Evolutionary conservation across 148 eudicot species (phyloP).

Genomic region (Fagopyrum tataricum): DNA sequence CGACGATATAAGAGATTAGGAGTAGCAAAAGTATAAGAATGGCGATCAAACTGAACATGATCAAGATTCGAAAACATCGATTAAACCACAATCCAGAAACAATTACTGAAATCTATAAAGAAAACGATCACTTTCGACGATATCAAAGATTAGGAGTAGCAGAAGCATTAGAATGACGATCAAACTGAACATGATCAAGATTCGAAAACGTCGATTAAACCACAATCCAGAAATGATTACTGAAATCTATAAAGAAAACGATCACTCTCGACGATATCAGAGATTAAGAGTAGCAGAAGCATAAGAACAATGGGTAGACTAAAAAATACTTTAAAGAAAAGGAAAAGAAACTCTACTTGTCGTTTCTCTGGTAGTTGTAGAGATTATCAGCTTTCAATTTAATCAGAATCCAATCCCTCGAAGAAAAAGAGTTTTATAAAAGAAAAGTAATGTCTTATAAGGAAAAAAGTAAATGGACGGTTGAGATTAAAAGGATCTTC

Average conservation of each 20-base stretch:
- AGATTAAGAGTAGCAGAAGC: not conserved
- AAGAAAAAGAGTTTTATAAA: too few species aligned
- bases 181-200: conserved; percentile 12
- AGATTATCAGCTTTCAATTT: too few species aligned
- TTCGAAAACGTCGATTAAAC: conserved; percentile 9
- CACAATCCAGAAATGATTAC: conserved; percentile 7
- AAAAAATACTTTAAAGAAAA: too few species aligned
- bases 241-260: conserved; percentile 2
- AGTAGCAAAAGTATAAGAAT: conserved; percentile 16
- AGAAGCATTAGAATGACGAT: conserved; percentile 16
- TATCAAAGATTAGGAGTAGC: not conserved
- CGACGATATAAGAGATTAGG: not conserved
- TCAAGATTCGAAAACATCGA: conserved; percentile 9
- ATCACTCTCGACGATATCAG: not conserved
- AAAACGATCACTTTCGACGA: not conserved
- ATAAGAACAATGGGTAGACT: too few species aligned
- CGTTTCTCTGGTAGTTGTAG: too few species aligned
- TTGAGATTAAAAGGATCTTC: too few species aligned
- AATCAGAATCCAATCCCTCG: too few species aligned
- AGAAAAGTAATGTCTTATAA: too few species aligned
- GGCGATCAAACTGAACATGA: conserved; percentile 10
- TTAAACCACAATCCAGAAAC: conserved; percentile 10
- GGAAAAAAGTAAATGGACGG: too few species aligned
- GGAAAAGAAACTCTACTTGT: too few species aligned
- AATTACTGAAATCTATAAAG: not conserved